Percentiles rank a stretch among this genome's conserved stretches.
Conservation (phyloP, 495 filamentous ascomycete species). For the Rhypophila decipiens region DNA sequence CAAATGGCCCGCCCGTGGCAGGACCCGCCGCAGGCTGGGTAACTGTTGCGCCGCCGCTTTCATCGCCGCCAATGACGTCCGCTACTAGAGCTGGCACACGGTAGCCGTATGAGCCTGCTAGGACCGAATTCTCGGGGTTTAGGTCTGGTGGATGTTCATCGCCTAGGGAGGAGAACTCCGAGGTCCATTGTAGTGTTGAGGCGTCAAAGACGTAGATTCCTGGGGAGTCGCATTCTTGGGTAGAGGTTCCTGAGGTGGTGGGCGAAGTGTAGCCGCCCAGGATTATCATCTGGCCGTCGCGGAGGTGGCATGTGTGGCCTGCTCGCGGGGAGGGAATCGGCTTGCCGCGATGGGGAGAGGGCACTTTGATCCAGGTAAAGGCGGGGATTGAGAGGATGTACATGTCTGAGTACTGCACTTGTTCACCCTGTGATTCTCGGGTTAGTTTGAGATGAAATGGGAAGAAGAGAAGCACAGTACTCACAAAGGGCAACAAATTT, state of each 20-base stretch:
- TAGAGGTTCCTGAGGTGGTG: no score
- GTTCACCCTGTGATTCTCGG: conserved; percentile 20
- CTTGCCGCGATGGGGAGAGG: conserved; percentile 41
- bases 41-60: conserved; percentile 57
- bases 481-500: conserved; percentile 53
- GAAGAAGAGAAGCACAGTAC: no score
- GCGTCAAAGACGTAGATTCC: conserved; percentile 67
- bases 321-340: conserved; percentile 60
- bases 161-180: conserved; percentile 49
- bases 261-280: conserved; percentile 64
- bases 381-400: conserved; percentile 71
- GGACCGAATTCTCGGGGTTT: conserved; percentile 37
- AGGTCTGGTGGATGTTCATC: conserved; percentile 26
- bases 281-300: conserved; percentile 64
- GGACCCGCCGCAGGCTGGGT: conserved; percentile 55
- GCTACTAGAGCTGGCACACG: conserved; percentile 55
- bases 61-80: conserved; percentile 55
- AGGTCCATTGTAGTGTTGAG: conserved; percentile 53
- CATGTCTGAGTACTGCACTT: conserved; percentile 66
- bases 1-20: conserved; percentile 60
- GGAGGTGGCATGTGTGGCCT: conserved; percentile 63
- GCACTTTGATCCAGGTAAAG: conserved; percentile 67
- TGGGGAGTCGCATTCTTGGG: conserved; percentile 61
- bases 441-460: no score
- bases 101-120: conserved; percentile 57